Base-by-base conservation (phyloP, 345 rosid species). In the Ceriops zippeliana region DNA sequence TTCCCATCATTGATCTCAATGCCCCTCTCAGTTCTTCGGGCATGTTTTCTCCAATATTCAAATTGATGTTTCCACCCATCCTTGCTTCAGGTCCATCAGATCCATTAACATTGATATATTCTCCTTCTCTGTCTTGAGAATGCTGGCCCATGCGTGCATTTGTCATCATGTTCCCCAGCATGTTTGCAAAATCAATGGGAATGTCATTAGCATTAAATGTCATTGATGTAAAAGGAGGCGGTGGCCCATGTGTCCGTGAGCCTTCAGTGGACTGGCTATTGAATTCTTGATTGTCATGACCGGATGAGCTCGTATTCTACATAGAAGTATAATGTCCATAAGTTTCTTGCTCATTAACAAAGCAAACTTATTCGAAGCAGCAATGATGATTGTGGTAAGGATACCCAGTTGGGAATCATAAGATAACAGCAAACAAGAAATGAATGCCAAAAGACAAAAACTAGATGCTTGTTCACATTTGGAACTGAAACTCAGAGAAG, bases 1-100 rank as follows among this genome's bases (percentile, higher is more conserved):
- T 84, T 28, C 77, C 85, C 93, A 91, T 89, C 79, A 86, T 54
- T 20, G 92, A 86, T 71, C 85, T 79, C 73, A 89, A 74, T 19
- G 91, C 90, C 26, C 86, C 90, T 0, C 82, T 75, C 26, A 91
- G 34, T 38, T 89, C 91, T 54, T 78, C 81, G 1, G 91, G 86
- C 70, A 83, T 67, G 37, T 61, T 76, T 60, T 80, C 84, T 67
- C 79, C 85, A 0, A 86, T 62, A 63, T 81, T 79, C 67, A 78
- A 5, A 72, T 72, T 77, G 35, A 85, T 26, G 67, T 78, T 87
- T 46, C 82, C 87, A 17, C 80, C 87, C 0, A 72, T 7, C 73
- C 84, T 76, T 67, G 72, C 78, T 54, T 67, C 85, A 37, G 86
- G 79, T 42, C 67, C 87, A 3, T 70, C 80, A 1, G 77, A 60